phyloP scores from a whole-genome alignment of 2,329 filamentous ascomycete species.

The Exophiala viscosa region DNA sequence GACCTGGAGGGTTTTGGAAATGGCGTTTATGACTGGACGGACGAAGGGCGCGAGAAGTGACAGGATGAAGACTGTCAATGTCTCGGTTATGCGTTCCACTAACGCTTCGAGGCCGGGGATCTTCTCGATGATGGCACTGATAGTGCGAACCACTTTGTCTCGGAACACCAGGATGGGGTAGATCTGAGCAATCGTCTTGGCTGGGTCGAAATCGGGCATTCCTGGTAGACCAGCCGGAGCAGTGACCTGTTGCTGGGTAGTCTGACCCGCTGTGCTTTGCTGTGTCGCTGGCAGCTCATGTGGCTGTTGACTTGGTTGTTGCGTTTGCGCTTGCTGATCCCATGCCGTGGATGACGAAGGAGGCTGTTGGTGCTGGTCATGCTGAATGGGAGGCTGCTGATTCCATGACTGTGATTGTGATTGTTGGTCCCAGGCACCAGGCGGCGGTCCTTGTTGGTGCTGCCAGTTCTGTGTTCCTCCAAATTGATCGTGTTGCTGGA shows the following conservation, averaged over 20 bases:
- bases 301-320: conserved; percentile 5
- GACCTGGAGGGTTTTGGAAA: conserved; percentile 77
- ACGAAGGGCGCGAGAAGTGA: conserved; percentile 89
- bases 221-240: conserved; percentile 61
- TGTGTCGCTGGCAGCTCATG: neutral
- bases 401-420: conserved; percentile 21
- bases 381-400: conserved; percentile 14
- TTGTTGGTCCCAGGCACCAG: conserved; percentile 5
- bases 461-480: conserved; percentile 14
- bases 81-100: conserved; percentile 93
- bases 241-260: conserved; percentile 27
- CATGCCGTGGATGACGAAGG: conserved; percentile 5
- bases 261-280: neutral
- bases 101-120: conserved; percentile 83
- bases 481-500: conserved; percentile 11
- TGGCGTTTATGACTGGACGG: conserved; percentile 82
- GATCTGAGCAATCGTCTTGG: conserved; percentile 73
- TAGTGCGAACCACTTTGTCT: conserved; percentile 85
- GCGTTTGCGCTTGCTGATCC: neutral
- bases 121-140: conserved; percentile 82
- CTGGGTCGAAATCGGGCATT: conserved; percentile 74
- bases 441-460: conserved; percentile 7
- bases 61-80: conserved; percentile 84
- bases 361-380: neutral
- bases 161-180: conserved; percentile 93